Evolutionary conservation across 1,139 yeast species (phyloP).

Genomic region (Scheffersomyces parashehatae): DNA sequence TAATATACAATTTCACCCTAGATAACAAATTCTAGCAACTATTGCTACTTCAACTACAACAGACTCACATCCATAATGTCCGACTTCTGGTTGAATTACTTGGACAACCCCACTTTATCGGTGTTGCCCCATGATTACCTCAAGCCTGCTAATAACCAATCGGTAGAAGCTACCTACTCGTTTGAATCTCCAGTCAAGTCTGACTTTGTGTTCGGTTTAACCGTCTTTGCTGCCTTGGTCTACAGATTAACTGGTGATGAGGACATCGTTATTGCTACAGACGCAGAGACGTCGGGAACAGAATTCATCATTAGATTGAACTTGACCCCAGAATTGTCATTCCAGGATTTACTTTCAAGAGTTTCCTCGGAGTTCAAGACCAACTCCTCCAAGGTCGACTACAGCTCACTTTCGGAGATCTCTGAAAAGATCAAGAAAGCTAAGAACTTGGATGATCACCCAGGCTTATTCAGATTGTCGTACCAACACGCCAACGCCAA

Average conservation of each 20-base stretch:
- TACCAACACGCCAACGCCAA: conserved; percentile 50
- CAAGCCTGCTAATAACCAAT: conserved; percentile 70
- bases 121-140: conserved; percentile 86
- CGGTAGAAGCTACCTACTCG: conserved; percentile 60
- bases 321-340: conserved; percentile 54
- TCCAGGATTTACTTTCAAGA: conserved; percentile 49
- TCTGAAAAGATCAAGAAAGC: conserved; percentile 50
- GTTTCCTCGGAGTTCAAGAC: conserved; percentile 46
- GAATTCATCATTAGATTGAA: conserved; percentile 64
- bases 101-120: conserved; percentile 82
- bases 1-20: no score
- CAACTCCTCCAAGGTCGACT: conserved; percentile 39
- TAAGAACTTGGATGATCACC: conserved; percentile 55
- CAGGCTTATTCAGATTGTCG: conserved; percentile 65
- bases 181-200: conserved; percentile 28
- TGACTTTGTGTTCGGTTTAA: conserved; percentile 55
- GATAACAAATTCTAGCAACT: background rate
- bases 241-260: conserved; percentile 91
- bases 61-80: background rate
- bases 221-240: conserved; percentile 72
- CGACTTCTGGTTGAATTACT: conserved; percentile 61
- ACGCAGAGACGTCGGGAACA: conserved; percentile 36
- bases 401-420: conserved; percentile 55
- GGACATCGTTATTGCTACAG: conserved; percentile 82
- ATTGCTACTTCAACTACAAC: background rate